A percentile compares a stretch with the other conserved stretches of the same genome.
Conservation (phyloP, 768 basidiomycete species). For the Tulasnella sp. region DNA sequence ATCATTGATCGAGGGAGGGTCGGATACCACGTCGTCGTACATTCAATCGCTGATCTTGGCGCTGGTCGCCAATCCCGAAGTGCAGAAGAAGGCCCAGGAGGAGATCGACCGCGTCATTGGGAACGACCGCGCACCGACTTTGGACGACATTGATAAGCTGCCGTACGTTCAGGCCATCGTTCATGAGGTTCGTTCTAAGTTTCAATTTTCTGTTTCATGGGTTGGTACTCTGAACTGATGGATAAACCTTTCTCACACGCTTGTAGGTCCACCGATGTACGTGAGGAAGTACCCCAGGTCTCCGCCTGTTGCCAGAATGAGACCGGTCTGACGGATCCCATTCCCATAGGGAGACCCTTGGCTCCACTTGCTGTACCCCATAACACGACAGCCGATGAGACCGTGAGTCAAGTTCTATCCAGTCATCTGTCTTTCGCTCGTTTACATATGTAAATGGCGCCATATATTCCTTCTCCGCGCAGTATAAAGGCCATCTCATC, state of each 20-base stretch:
- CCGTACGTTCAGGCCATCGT: constrained; percentile 10
- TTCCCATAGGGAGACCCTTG: constrained; percentile 1
- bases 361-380: constrained; percentile 20
- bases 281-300: not conserved
- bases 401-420: not conserved
- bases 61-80: constrained; percentile 4
- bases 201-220: not conserved
- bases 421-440: not conserved
- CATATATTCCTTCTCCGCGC: no score
- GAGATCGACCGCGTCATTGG: constrained; percentile 16
- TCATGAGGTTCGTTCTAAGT: not conserved
- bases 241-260: not conserved
- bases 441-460: not conserved
- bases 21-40: constrained; percentile 26
- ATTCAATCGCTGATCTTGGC: constrained; percentile 15
- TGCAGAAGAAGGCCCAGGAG: constrained; percentile 12
- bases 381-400: constrained; percentile 15
- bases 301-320: no score
- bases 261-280: constrained; percentile 8
- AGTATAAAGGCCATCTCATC: constrained; percentile 20
- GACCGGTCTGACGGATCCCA: no score
- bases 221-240: not conserved
- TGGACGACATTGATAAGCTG: constrained; percentile 10
- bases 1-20: constrained; percentile 26
- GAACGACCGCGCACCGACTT: not conserved